These are phyloP conservation scores for Cucumis hystrix DNA, from an alignment of 306 rosid species.

Conservation along the genomic window DNA sequence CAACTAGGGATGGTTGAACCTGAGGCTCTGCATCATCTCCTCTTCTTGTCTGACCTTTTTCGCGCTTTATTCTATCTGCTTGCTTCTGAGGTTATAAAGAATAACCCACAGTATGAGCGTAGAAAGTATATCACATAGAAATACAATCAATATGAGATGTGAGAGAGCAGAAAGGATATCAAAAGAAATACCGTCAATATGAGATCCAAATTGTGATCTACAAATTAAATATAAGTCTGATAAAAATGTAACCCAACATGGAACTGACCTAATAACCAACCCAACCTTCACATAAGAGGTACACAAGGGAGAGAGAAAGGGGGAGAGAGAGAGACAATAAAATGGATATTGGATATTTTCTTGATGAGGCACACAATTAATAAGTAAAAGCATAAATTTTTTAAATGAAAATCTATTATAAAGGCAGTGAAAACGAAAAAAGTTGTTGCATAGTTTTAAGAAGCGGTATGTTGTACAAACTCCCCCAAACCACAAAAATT, in stretches of 20 bases:
- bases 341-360: not conserved
- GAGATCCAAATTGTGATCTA: not conserved
- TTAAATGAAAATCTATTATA: not conserved
- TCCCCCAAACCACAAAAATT: not conserved
- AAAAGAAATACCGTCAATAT: not conserved
- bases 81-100: conserved; percentile 42
- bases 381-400: not conserved
- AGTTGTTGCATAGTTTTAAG: not conserved
- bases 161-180: not conserved
- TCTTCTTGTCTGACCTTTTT: conserved; percentile 56
- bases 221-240: not conserved
- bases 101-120: not conserved
- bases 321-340: not conserved
- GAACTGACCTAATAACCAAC: not conserved
- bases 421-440: not conserved
- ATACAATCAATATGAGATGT: not conserved
- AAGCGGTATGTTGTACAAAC: not conserved
- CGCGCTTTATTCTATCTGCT: conserved; percentile 78
- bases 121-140: not conserved
- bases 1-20: conserved; percentile 60
- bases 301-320: not conserved
- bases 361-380: not conserved
- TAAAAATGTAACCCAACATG: not conserved
- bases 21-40: conserved; percentile 76
- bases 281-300: not conserved